phyloP scores from a whole-genome alignment of 352 stramenopile genomes.

The Globisporangium ultimum region DNA sequence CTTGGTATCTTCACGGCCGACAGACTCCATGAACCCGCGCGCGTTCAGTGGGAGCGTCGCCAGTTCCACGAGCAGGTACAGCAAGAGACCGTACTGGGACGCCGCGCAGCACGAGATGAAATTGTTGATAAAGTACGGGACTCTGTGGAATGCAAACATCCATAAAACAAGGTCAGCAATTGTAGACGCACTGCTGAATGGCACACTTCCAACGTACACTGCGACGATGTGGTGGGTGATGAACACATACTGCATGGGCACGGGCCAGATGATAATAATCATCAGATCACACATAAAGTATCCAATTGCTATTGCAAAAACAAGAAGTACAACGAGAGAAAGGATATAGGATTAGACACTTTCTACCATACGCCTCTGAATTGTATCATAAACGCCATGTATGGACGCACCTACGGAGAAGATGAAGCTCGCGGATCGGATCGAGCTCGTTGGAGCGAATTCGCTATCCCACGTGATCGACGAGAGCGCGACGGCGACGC shows the following conservation, averaged over 20 bases:
- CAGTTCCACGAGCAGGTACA: constrained; percentile 81
- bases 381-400: background rate
- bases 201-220: constrained; percentile 40
- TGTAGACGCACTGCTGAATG: background rate
- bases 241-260: constrained; percentile 76
- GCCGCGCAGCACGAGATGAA: constrained; percentile 78
- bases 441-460: constrained; percentile 72
- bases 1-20: constrained; percentile 61
- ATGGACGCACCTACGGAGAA: constrained; percentile 68
- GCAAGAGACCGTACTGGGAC: constrained; percentile 67
- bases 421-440: constrained; percentile 71
- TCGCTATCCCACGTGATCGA: constrained; percentile 58
- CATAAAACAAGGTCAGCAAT: background rate
- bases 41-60: constrained; percentile 75
- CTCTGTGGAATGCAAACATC: constrained; percentile 20
- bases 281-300: constrained; percentile 82
- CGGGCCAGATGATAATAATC: constrained; percentile 74
- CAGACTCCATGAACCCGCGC: constrained; percentile 69
- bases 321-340: constrained; percentile 4
- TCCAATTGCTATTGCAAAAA: constrained; percentile 50
- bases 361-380: background rate
- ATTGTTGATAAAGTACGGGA: constrained; percentile 87
- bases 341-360: background rate
- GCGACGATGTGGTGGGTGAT: constrained; percentile 77
- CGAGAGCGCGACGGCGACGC: constrained; percentile 58